These are phyloP conservation scores for Globisporangium viniferum DNA, from an alignment of 352 stramenopile genomes.

Conservation along the genomic window DNA sequence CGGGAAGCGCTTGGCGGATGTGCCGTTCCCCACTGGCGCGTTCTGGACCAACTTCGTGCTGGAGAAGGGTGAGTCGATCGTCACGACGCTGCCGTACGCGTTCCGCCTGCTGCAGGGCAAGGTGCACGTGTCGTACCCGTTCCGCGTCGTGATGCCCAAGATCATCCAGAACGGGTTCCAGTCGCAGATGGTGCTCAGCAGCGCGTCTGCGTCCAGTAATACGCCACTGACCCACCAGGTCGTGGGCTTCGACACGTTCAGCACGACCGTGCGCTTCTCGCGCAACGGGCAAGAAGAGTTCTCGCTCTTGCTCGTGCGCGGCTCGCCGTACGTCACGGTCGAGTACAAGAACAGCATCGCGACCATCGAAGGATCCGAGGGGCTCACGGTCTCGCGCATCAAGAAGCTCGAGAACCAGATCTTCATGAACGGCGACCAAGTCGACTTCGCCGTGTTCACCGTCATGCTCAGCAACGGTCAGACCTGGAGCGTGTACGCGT, in stretches of 20 bases:
- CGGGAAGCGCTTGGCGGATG: slow-evolving; percentile 32
- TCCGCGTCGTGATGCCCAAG: slow-evolving; percentile 62
- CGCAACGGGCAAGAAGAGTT: slow-evolving; percentile 38
- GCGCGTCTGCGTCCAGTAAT: not conserved
- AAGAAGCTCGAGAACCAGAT: slow-evolving; percentile 44
- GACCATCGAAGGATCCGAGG: slow-evolving; percentile 49
- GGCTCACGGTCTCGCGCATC: slow-evolving; percentile 41
- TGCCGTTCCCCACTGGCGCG: slow-evolving; percentile 73
- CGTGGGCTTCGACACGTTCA: slow-evolving; percentile 66
- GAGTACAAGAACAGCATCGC: slow-evolving; percentile 57
- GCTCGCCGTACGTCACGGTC: slow-evolving; percentile 78
- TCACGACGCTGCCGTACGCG: slow-evolving; percentile 72
- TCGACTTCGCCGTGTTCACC: slow-evolving; percentile 49
- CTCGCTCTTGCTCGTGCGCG: slow-evolving; percentile 59
- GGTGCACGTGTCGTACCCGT: slow-evolving; percentile 74
- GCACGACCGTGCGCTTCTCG: slow-evolving; percentile 61
- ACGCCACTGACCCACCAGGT: slow-evolving; percentile 43
- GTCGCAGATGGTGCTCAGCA: slow-evolving; percentile 58
- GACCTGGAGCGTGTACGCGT: slow-evolving; percentile 66
- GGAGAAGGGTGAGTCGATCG: slow-evolving; percentile 44
- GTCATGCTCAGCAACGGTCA: slow-evolving; percentile 58
- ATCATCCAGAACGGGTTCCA: slow-evolving; percentile 73
- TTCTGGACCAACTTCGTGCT: slow-evolving; percentile 86
- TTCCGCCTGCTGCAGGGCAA: slow-evolving; percentile 51
- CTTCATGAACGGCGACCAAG: slow-evolving; percentile 37